These are phyloP conservation scores for Fonsecaea pedrosoi DNA, from an alignment of 2,329 filamentous ascomycete species.

Conservation along the genomic window DNA sequence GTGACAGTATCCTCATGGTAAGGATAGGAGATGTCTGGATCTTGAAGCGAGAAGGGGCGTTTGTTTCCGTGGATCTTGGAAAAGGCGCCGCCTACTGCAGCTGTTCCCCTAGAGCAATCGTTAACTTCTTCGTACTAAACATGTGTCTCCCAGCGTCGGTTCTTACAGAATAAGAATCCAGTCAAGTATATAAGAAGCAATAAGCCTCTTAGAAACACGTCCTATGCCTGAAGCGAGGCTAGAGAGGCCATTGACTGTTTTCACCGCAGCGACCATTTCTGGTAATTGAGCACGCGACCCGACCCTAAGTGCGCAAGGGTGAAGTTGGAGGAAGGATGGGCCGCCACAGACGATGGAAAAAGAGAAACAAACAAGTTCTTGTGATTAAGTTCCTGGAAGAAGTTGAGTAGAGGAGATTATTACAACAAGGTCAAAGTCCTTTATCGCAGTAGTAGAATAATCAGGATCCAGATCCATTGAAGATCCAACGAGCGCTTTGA, in stretches of 20 bases:
- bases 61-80: constrained; percentile 61
- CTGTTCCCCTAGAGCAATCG: constrained; percentile 55
- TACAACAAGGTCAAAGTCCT: background rate
- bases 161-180: constrained; percentile 70
- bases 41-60: constrained; percentile 67
- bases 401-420: background rate
- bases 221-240: constrained; percentile 32
- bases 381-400: background rate
- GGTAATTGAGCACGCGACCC: constrained; percentile 38
- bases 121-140: background rate
- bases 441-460: background rate
- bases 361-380: no score
- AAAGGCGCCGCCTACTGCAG: constrained; percentile 65
- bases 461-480: background rate
- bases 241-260: constrained; percentile 30
- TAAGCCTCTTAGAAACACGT: constrained; percentile 57
- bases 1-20: constrained; percentile 75
- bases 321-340: background rate
- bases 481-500: background rate
- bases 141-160: no score
- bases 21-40: constrained; percentile 82
- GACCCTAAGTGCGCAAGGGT: background rate
- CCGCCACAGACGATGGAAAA: background rate
- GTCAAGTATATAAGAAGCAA: constrained; percentile 73
- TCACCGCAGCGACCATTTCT: constrained; percentile 32